Evolutionary conservation across 257 asterid species (phyloP), one percentile per base, ranked within the genome.

Genomic region (Rhazya stricta): DNA sequence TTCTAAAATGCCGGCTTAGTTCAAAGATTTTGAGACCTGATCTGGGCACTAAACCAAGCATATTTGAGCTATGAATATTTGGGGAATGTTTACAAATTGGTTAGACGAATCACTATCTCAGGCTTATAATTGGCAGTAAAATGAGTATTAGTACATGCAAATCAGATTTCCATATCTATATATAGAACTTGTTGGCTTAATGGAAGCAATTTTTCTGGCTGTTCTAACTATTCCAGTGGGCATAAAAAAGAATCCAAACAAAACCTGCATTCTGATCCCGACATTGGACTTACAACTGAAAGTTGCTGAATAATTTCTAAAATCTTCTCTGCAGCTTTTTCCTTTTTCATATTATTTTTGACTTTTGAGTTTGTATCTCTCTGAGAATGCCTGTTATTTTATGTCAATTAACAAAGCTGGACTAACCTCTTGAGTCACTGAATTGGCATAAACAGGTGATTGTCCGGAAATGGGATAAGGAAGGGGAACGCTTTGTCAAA

Each of bases 381-480:
- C n/a, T 65, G 70, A 37, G 43, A 1, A 13, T 9, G 2, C 4
- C 50, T 37, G 50, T 60, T 66, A 39, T 66, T 37, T 37, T 19
- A 36, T 39, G 71, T 36, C 71, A 37, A 37, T 21, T 66, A 66
- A 21, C 1, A 32, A 21, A 21, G 29, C 23, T 37, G 18, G 71
- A 66, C 71, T 66, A 66, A 66, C 46, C 71, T 19, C 19, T 6
- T 21, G 50, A 66, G 69, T 53, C 46, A 27, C 57, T 36, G 34
- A 73, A 76, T 27, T 81, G 81, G 61, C 27, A 73, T 67, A 72
- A 69, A 68, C 86, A 95, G 99, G 97, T 89, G 78, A 77, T 92
- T 72, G 88, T 91, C 72, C 87, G 91, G 80, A 92, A 82, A 83
- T 95, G 99, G 99, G 92, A 90, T 79, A 76, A 75, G 66, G 79